Evolutionary conservation across 1,139 yeast species (phyloP).

Genomic region (Candida neerlandica): DNA sequence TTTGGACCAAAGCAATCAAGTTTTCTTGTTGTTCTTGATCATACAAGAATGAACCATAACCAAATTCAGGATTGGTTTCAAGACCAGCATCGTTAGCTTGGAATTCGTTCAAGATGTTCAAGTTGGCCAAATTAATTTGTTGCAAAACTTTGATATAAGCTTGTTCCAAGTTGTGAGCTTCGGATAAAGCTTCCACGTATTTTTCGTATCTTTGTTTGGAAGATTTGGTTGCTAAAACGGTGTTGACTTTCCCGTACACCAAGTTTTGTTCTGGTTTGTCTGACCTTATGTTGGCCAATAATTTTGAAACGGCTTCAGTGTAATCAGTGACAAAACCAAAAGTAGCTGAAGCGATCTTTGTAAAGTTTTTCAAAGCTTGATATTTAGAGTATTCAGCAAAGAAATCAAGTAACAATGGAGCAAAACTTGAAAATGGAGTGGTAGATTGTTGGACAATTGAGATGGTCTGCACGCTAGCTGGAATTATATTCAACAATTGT

Average conservation of each 20-base stretch:
- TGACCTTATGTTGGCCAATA: constrained; percentile 55
- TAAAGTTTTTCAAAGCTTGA: constrained; percentile 50
- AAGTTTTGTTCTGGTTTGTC: constrained; percentile 64
- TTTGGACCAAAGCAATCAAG: constrained; percentile 51
- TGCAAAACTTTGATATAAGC: constrained; percentile 76
- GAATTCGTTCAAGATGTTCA: constrained; percentile 61
- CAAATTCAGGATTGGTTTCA: constrained; percentile 74
- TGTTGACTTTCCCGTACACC: constrained; percentile 52
- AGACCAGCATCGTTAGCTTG: constrained; percentile 42
- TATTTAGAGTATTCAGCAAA: constrained; percentile 57
- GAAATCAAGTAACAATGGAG: constrained; percentile 70
- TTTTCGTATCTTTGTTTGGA: constrained; percentile 29
- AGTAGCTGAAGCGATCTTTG: constrained; percentile 60
- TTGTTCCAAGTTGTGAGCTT: constrained; percentile 62
- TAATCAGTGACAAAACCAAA: constrained; percentile 54
- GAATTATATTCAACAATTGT: constrained; percentile 53
- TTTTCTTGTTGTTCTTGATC: constrained; percentile 52
- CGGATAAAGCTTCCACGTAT: constrained; percentile 37
- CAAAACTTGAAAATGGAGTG: constrained; percentile 53
- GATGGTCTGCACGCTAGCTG: constrained; percentile 57
- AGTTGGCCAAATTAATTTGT: constrained; percentile 54
- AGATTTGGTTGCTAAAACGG: constrained; percentile 33
- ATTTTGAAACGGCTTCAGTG: constrained; percentile 46
- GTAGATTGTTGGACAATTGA: constrained; percentile 66
- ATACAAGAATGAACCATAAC: constrained; percentile 76